Evolutionary conservation across 306 rosid genomes (phyloP).

Genomic region (Gynostemma pentaphyllum): DNA sequence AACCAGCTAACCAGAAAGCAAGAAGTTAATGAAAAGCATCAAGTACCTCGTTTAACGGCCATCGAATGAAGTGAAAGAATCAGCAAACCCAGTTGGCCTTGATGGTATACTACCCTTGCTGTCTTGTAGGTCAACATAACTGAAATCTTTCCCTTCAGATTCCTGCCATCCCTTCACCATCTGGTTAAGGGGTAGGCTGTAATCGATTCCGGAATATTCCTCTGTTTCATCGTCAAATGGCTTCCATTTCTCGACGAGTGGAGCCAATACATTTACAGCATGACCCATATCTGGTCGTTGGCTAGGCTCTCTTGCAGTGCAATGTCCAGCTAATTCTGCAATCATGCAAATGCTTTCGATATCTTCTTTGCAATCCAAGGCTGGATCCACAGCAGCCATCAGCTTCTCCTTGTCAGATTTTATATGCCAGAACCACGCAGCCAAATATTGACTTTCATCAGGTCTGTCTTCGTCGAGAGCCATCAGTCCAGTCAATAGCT

Average conservation of each 20-base stretch:
- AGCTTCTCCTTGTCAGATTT: slow-evolving; percentile 77
- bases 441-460: slow-evolving; percentile 85
- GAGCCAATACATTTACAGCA: slow-evolving; percentile 70
- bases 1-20: not conserved
- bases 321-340: slow-evolving; percentile 90
- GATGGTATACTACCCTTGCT: slow-evolving; percentile 95
- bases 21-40: slow-evolving; percentile 20
- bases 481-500: slow-evolving; percentile 82
- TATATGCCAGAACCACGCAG: slow-evolving; percentile 95
- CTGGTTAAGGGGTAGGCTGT: slow-evolving; percentile 81
- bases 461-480: slow-evolving; percentile 85
- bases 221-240: slow-evolving; percentile 64
- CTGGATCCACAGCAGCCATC: slow-evolving; percentile 64
- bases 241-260: slow-evolving; percentile 94
- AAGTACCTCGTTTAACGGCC: slow-evolving; percentile 59
- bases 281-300: slow-evolving; percentile 98
- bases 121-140: slow-evolving; percentile 60
- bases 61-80: slow-evolving; percentile 87
- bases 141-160: slow-evolving; percentile 70
- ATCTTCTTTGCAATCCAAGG: slow-evolving; percentile 65
- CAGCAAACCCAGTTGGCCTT: slow-evolving; percentile 91
- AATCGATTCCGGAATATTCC: slow-evolving; percentile 83
- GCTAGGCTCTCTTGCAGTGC: slow-evolving; percentile 86
- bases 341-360: slow-evolving; percentile 50
- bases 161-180: slow-evolving; percentile 99